Base-by-base conservation (phyloP, 768 basidiomycete genomes). In the Boletus rufocinnamomeus region DNA sequence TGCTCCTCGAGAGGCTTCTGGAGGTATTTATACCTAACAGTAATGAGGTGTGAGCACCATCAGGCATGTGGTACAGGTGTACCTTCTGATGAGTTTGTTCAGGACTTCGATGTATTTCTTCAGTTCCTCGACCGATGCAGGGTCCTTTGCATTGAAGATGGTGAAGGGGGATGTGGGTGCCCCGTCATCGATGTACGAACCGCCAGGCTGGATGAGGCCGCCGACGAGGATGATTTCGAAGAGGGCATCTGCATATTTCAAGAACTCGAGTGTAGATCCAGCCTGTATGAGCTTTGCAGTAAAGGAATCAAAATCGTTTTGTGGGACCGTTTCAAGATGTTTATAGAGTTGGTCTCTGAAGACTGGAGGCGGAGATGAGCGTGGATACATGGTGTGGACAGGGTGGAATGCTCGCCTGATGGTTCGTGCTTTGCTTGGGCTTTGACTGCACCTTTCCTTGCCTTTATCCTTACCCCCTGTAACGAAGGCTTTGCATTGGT, bases 201-300 rank as follows among this genome's bases (percentile, higher is more conserved):
- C 96, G 52, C 96, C 96, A 21, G 96, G 97, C 76, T 98, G 95
- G 67, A 99, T 86, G 62, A 99, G 88, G 43, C 94, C 93, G 50
- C 96, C 96, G 69, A 95, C 89, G 69, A 99, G 84, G 72, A 98
- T 83, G 79, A 97, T 85, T 77, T 99, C 95, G 76, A 97, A 98
- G 67, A 98, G 87, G 56, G 89, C 83, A 67, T 97, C 95, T 76
- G 93, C 91, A 87, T 98, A 98, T 79, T 97, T 97, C 75, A 95
- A 86, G 70, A 86, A 89, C 77, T 99, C 97, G 74, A 99, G 89
- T 50, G 91, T 88, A 27, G 89, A 86, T 44, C 95, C 96, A 56
- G 95, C 95, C 74, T 91, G 89, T 66, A 94, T 83, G 68, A 99
- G 85, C 76, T 93, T 93, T 68, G 85, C 82, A 46, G 87, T 75